These are phyloP conservation scores for Nemania sp. DNA, from an alignment of 2,329 filamentous ascomycete genomes.

Conservation along the genomic window DNA sequence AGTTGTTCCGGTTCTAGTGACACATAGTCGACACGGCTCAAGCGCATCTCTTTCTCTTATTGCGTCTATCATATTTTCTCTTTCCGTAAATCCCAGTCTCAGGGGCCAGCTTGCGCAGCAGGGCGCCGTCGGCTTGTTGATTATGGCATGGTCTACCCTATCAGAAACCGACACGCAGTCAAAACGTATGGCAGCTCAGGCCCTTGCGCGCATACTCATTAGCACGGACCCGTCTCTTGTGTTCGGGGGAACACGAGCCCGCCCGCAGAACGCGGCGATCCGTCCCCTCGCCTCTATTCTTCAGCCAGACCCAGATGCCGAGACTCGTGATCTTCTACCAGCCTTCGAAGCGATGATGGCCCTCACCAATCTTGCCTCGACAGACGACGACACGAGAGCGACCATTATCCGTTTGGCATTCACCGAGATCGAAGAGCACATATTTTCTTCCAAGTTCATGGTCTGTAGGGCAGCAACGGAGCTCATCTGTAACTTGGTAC, in stretches of 20 bases:
- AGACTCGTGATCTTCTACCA: conserved; percentile 78
- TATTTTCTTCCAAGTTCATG: conserved; percentile 75
- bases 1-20: conserved; percentile 75
- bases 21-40: conserved; percentile 74
- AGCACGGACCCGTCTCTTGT: conserved; percentile 83
- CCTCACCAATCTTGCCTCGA: conserved; percentile 89
- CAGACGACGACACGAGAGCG: conserved; percentile 68
- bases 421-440: conserved; percentile 77
- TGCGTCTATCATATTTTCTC: conserved; percentile 74
- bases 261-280: conserved; percentile 78
- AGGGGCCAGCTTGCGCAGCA: conserved; percentile 86
- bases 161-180: conserved; percentile 53
- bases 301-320: conserved; percentile 62
- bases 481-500: conserved; percentile 87
- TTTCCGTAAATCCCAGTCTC: conserved; percentile 74
- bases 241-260: conserved; percentile 77
- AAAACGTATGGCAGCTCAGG: conserved; percentile 71
- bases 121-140: conserved; percentile 84
- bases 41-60: conserved; percentile 72
- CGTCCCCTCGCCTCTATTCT: conserved; percentile 79
- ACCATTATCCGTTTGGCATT: conserved; percentile 76
- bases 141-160: conserved; percentile 70
- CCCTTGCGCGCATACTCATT: conserved; percentile 82
- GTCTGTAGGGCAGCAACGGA: conserved; percentile 85
- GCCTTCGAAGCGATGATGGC: conserved; percentile 90